A percentile compares a stretch with the other conserved stretches of the same genome.
phyloP scores from a whole-genome alignment of 2,329 filamentous ascomycete species.

The Chrysoporthe austroafricana region DNA sequence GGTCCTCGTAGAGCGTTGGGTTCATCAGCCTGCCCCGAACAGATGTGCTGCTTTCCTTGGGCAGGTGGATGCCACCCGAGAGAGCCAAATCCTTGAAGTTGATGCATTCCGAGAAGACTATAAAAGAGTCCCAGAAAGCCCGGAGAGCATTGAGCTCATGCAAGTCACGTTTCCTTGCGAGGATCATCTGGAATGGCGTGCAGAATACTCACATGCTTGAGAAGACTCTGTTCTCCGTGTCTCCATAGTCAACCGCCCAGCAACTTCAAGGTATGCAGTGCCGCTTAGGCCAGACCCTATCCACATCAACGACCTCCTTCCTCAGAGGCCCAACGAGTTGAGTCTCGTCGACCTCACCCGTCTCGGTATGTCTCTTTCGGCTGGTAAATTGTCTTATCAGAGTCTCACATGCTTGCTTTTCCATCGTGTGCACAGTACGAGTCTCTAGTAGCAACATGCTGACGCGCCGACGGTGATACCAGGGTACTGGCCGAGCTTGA shows the following conservation, averaged over 20 bases:
- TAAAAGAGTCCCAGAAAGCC: not conserved
- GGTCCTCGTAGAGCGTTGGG: too few species aligned
- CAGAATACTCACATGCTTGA: not conserved
- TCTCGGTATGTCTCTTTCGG: too few species aligned
- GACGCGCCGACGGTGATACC: not conserved
- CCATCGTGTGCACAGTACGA: too few species aligned
- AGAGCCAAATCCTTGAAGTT: conserved; percentile 13
- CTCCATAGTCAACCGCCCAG: not conserved
- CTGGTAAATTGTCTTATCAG: not conserved
- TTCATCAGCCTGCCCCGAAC: too few species aligned
- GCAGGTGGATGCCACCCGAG: conserved; percentile 7
- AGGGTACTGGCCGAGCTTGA: conserved; percentile 1
- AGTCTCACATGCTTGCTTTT: not conserved
- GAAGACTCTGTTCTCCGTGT: not conserved
- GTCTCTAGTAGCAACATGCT: not conserved
- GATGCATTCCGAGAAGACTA: conserved; percentile 5
- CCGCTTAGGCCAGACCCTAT: not conserved
- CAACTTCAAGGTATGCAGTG: not conserved
- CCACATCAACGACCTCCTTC: not conserved
- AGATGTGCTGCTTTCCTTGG: not conserved
- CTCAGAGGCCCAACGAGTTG: not conserved
- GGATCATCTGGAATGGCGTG: not conserved
- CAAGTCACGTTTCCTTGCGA: not conserved
- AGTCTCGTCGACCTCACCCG: not conserved
- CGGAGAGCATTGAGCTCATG: not conserved